Evolutionary conservation across 768 basidiomycete species (phyloP).

Genomic region (Amanita jacksonii): DNA sequence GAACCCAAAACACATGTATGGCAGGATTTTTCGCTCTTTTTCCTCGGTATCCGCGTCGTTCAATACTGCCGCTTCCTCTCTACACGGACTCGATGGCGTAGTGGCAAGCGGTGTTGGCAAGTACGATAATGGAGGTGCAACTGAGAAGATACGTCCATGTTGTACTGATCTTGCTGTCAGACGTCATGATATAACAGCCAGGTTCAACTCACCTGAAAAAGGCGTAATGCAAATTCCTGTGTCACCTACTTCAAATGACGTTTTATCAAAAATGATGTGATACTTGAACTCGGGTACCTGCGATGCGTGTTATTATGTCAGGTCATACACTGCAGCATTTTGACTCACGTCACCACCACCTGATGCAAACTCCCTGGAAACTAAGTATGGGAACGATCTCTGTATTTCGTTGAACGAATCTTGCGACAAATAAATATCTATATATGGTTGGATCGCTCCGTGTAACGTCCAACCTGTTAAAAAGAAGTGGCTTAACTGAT

Average conservation of each 20-base stretch:
- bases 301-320: background rate
- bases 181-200: background rate
- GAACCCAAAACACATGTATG: conserved; percentile 64
- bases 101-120: conserved; percentile 30
- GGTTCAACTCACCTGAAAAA: conserved; percentile 41
- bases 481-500: conserved; percentile 6
- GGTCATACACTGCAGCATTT: background rate
- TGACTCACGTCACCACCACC: conserved; percentile 64
- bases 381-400: conserved; percentile 74
- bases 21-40: conserved; percentile 27
- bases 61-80: conserved; percentile 19
- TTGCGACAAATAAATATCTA: conserved; percentile 66
- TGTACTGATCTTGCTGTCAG: conserved; percentile 37
- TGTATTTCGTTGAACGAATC: conserved; percentile 59
- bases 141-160: conserved; percentile 59
- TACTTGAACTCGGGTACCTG: conserved; percentile 79
- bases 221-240: conserved; percentile 58
- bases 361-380: conserved; percentile 65
- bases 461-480: conserved; percentile 63
- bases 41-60: conserved; percentile 3
- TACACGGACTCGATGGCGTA: conserved; percentile 26
- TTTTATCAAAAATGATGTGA: conserved; percentile 67
- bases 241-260: conserved; percentile 56
- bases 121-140: conserved; percentile 27
- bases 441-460: conserved; percentile 51